Evolutionary conservation across 805 yeast genomes (phyloP).

Genomic region (Citeromyces matritensis): DNA sequence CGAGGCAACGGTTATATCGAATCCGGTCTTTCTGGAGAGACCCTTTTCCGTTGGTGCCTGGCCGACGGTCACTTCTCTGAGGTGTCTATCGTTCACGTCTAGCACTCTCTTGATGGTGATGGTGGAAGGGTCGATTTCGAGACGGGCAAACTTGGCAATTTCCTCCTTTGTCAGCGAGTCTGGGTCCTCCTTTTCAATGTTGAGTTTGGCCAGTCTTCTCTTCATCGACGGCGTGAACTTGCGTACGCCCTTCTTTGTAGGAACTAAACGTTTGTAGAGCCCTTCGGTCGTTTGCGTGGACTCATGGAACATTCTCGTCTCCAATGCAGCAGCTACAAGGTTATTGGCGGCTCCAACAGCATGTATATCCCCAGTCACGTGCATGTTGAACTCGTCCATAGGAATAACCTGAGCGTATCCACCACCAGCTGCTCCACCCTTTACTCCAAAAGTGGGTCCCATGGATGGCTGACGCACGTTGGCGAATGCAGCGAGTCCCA

Average conservation of each 20-base stretch:
- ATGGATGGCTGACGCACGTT: conserved; percentile 95
- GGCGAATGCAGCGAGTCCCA: conserved; percentile 73
- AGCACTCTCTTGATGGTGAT: conserved; percentile 89
- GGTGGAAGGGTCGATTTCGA: conserved; percentile 80
- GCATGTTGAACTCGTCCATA: conserved; percentile 98
- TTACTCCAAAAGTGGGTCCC: conserved; percentile 98
- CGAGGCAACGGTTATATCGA: conserved; percentile 92
- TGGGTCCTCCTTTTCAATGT: conserved; percentile 57
- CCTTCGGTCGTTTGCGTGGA: conserved; percentile 63
- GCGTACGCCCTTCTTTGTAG: conserved; percentile 58
- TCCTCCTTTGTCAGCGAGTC: conserved; percentile 65
- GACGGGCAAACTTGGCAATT: conserved; percentile 56
- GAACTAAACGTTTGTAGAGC: conserved; percentile 67
- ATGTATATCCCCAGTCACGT: conserved; percentile 93
- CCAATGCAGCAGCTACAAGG: conserved; percentile 90
- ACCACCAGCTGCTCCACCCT: conserved; percentile 99
- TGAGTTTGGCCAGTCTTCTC: conserved; percentile 52
- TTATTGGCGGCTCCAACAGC: conserved; percentile 92
- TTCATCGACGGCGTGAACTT: conserved; percentile 54
- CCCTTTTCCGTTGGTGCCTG: conserved; percentile 91
- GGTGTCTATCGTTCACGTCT: conserved; percentile 84
- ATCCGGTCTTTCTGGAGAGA: conserved; percentile 72
- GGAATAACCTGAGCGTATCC: conserved; percentile 97
- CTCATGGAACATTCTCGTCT: conserved; percentile 95
- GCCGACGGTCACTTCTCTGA: conserved; percentile 82